Evolutionary conservation across 257 asterid species (phyloP).

Genomic region (Nicotiana attenuata): DNA sequence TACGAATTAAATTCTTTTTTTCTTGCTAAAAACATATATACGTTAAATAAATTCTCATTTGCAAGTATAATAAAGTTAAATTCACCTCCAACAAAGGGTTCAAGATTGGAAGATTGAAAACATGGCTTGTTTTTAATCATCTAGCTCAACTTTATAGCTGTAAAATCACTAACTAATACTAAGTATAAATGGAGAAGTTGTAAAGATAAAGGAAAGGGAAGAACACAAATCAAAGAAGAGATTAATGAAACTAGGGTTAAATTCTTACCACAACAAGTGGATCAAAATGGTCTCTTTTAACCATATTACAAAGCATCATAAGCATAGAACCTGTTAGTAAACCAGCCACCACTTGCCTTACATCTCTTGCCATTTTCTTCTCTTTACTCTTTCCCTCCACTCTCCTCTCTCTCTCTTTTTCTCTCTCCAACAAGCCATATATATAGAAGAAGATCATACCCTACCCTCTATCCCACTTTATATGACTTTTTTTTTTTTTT

Average conservation of each 20-base stretch:
- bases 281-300: conserved; percentile 54
- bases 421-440: not conserved
- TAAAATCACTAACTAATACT: not conserved
- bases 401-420: not conserved
- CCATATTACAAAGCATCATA: conserved; percentile 54
- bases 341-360: conserved; percentile 51
- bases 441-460: not conserved
- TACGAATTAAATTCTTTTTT: no score
- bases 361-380: conserved; percentile 34
- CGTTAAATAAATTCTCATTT: not conserved
- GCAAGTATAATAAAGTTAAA: not conserved
- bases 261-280: conserved; percentile 36
- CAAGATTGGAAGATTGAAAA: not conserved
- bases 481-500: not conserved
- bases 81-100: not conserved
- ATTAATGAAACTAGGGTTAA: not conserved
- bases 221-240: not conserved
- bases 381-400: not conserved
- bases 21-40: no score
- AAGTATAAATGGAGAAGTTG: not conserved
- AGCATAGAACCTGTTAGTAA: conserved; percentile 57
- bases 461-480: not conserved
- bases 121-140: not conserved
- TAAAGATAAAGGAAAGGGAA: not conserved
- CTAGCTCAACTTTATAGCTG: not conserved